Evolutionary conservation across 352 stramenopile genomes (phyloP).

Genomic region (Blastocystis hominis): DNA sequence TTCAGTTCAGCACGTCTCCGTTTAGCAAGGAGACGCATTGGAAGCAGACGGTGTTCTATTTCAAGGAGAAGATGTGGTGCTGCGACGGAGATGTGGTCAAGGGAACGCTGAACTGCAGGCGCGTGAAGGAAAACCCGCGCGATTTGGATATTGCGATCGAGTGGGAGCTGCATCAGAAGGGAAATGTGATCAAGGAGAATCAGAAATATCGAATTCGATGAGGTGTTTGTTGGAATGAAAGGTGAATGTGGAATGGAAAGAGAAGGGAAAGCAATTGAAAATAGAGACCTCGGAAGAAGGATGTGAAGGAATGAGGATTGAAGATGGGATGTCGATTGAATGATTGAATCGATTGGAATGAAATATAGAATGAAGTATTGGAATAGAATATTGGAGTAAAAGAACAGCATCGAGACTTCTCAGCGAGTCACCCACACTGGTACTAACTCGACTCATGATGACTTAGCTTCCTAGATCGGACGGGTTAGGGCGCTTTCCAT

Average conservation of each 20-base stretch:
- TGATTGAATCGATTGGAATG: background rate
- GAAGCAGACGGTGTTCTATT: slow-evolving; percentile 96
- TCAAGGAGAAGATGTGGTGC: slow-evolving; percentile 75
- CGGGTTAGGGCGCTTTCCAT: too few relatives aligned
- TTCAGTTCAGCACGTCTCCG: slow-evolving; percentile 83
- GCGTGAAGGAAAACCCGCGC: slow-evolving; percentile 80
- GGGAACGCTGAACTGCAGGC: slow-evolving; percentile 75
- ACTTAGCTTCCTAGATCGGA: too few relatives aligned
- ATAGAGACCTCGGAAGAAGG: too few relatives aligned
- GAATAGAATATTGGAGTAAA: too few relatives aligned
- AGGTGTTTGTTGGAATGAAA: background rate
- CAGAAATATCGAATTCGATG: slow-evolving; percentile 56
- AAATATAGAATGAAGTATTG: background rate
- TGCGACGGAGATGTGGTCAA: slow-evolving; percentile 75
- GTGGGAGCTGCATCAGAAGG: slow-evolving; percentile 27
- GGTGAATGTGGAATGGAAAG: background rate
- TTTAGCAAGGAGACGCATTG: slow-evolving; percentile 91
- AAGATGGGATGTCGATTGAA: too few relatives aligned
- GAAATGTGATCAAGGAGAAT: background rate
- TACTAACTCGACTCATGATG: too few relatives aligned
- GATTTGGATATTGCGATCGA: slow-evolving; percentile 70
- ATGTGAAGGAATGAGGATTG: too few relatives aligned
- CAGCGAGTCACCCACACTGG: too few relatives aligned
- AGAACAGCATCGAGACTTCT: too few relatives aligned
- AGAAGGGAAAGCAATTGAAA: background rate